phyloP scores from a whole-genome alignment of 2,329 filamentous ascomycete species.

The Colletotrichum melonis region DNA sequence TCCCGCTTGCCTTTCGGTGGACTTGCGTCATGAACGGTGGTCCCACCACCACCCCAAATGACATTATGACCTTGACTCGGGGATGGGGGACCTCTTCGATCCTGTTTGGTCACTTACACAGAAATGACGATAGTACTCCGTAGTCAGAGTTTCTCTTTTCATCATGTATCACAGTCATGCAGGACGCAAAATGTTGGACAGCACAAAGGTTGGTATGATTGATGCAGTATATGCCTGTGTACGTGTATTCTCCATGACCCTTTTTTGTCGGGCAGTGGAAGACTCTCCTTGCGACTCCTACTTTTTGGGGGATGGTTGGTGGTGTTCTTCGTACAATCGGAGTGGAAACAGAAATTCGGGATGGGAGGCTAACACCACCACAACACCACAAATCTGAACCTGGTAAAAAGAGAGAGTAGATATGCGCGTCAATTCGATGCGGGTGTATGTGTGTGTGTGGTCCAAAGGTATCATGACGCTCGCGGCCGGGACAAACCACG shows the following conservation, averaged over 20 bases:
- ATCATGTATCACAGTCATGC: not conserved
- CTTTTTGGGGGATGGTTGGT: slow-evolving; percentile 6
- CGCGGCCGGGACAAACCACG: slow-evolving; percentile 27
- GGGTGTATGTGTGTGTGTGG: not conserved
- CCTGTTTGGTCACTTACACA: not conserved
- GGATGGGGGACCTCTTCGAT: not conserved
- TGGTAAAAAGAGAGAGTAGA: slow-evolving; percentile 27
- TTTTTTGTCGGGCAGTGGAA: not conserved
- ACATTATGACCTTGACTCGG: not conserved
- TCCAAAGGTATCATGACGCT: slow-evolving; percentile 36
- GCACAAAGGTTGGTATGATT: slow-evolving; percentile 16
- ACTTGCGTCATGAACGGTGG: not conserved
- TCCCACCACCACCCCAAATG: not conserved
- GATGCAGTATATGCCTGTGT: slow-evolving; percentile 27
- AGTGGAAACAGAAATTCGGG: slow-evolving; percentile 3
- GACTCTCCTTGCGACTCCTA: slow-evolving; percentile 1
- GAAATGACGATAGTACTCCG: not conserved
- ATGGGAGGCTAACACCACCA: not conserved
- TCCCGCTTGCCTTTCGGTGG: not conserved
- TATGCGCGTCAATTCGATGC: slow-evolving; percentile 32
- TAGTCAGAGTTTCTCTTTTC: not conserved
- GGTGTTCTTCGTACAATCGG: slow-evolving; percentile 19
- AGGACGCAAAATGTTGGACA: not conserved
- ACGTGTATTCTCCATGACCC: not conserved
- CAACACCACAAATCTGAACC: slow-evolving; percentile 10